Evolutionary conservation across 2,329 filamentous ascomycete species (phyloP).

Genomic region (Cordyceps cateniannulata): DNA sequence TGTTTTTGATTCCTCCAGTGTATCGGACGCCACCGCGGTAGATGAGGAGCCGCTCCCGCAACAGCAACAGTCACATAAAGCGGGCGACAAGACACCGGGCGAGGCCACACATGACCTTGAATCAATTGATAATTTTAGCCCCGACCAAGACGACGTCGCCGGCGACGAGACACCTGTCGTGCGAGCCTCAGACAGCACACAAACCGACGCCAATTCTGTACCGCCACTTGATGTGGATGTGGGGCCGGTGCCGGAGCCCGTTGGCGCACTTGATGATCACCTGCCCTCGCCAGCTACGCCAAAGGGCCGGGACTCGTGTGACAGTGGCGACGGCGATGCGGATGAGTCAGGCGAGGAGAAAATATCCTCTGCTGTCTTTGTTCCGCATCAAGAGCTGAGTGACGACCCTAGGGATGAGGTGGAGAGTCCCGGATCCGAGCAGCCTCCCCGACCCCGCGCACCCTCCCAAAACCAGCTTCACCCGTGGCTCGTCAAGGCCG

Average conservation of each 20-base stretch:
- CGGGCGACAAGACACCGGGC: neutral
- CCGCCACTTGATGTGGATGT: slow-evolving; percentile 12
- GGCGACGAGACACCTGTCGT: slow-evolving; percentile 11
- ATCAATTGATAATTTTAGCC: neutral
- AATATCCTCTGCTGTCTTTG: slow-evolving; percentile 78
- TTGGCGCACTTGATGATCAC: neutral
- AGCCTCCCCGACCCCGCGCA: slow-evolving; percentile 41
- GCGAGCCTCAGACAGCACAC: slow-evolving; percentile 14
- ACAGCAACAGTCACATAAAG: neutral
- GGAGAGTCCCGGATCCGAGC: slow-evolving; percentile 31
- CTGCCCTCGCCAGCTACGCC: slow-evolving; percentile 31
- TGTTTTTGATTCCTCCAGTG: neutral
- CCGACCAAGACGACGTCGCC: neutral
- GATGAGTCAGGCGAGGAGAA: slow-evolving; percentile 72
- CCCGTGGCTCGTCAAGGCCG: slow-evolving; percentile 54
- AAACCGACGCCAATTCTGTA: neutral
- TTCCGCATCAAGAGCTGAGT: slow-evolving; percentile 61
- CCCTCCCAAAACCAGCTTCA: slow-evolving; percentile 32
- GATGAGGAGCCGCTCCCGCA: neutral
- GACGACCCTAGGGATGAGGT: slow-evolving; percentile 25
- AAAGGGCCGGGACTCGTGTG: slow-evolving; percentile 32
- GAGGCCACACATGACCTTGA: slow-evolving; percentile 16
- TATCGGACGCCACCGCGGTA: neutral
- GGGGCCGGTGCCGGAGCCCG: neutral
- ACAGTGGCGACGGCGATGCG: slow-evolving; percentile 33